Evolutionary conservation across 2,329 filamentous ascomycete genomes (phyloP).

Genomic region (Pseudopyrenochaeta lycopersici): DNA sequence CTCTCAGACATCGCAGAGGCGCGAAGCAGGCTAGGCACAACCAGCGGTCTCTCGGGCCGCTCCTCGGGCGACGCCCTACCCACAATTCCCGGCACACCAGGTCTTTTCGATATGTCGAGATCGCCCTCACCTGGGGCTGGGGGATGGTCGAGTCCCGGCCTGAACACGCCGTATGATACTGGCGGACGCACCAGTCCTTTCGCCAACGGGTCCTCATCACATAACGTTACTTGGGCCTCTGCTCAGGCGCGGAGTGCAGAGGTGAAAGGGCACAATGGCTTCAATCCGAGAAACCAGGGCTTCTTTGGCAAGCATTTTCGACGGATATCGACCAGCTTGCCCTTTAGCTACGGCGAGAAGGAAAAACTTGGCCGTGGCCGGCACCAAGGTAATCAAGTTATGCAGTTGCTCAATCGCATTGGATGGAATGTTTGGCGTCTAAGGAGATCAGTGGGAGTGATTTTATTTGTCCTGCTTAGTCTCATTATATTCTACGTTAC

Average conservation of each 20-base stretch:
- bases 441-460: conserved; percentile 69
- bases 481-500: conserved; percentile 75
- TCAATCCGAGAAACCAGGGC: conserved; percentile 81
- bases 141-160: conserved; percentile 86
- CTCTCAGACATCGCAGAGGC: conserved; percentile 36
- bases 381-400: conserved; percentile 44
- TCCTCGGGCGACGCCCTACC: conserved; percentile 45
- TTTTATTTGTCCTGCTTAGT: conserved; percentile 67
- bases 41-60: conserved; percentile 44
- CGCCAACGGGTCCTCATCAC: conserved; percentile 57
- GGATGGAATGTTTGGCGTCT: conserved; percentile 69
- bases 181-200: conserved; percentile 75
- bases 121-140: conserved; percentile 87
- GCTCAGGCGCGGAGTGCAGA: conserved; percentile 79
- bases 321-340: conserved; percentile 79
- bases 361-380: conserved; percentile 74
- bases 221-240: conserved; percentile 79
- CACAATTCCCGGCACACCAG: conserved; percentile 50
- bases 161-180: conserved; percentile 69
- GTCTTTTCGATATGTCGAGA: conserved; percentile 72
- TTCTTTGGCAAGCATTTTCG: conserved; percentile 89
- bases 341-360: conserved; percentile 76
- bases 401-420: conserved; percentile 48
- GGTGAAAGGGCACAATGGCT: conserved; percentile 78
- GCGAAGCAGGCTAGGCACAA: conserved; percentile 39